These are phyloP conservation scores for Thozetella sp. DNA, from an alignment of 495 filamentous ascomycete genomes.

Conservation along the genomic window DNA sequence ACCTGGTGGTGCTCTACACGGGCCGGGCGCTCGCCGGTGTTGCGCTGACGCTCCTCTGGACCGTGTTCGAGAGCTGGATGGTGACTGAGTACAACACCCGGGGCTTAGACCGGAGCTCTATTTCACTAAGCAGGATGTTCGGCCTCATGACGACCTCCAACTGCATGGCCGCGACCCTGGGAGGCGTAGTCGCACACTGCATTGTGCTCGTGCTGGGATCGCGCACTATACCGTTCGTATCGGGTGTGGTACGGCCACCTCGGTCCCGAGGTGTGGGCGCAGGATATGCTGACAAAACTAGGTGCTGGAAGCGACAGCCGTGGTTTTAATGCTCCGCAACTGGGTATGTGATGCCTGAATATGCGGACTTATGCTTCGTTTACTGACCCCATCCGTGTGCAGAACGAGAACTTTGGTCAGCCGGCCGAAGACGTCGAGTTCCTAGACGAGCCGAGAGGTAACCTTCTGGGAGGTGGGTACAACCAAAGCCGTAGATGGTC, in stretches of 20 bases:
- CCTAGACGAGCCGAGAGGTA: slow-evolving; percentile 2
- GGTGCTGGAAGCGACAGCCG: slow-evolving; percentile 22
- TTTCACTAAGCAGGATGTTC: slow-evolving; percentile 38
- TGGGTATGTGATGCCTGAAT: slow-evolving; percentile 33
- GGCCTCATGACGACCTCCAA: slow-evolving; percentile 46
- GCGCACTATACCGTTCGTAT: slow-evolving; percentile 44
- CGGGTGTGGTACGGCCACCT: slow-evolving; percentile 20
- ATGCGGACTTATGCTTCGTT: neutral
- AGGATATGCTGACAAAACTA: neutral
- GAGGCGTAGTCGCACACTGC: slow-evolving; percentile 36
- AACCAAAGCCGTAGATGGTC: no score
- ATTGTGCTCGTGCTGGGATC: slow-evolving; percentile 38
- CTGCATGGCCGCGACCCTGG: slow-evolving; percentile 42
- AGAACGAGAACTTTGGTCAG: slow-evolving; percentile 39
- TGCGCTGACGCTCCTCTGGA: slow-evolving; percentile 45
- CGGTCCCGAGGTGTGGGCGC: neutral
- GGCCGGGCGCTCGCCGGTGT: slow-evolving; percentile 46
- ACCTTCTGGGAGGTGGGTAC: slow-evolving; percentile 9
- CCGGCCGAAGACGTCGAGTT: neutral
- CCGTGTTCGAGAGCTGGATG: slow-evolving; percentile 53
- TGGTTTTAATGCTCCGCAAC: slow-evolving; percentile 28
- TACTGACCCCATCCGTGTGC: neutral
- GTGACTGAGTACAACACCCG: slow-evolving; percentile 43
- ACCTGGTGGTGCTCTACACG: slow-evolving; percentile 34
- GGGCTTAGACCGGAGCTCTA: slow-evolving; percentile 20